Evolutionary conservation across 2,329 filamentous ascomycete species (phyloP).

Genomic region (Cordyceps javanica): DNA sequence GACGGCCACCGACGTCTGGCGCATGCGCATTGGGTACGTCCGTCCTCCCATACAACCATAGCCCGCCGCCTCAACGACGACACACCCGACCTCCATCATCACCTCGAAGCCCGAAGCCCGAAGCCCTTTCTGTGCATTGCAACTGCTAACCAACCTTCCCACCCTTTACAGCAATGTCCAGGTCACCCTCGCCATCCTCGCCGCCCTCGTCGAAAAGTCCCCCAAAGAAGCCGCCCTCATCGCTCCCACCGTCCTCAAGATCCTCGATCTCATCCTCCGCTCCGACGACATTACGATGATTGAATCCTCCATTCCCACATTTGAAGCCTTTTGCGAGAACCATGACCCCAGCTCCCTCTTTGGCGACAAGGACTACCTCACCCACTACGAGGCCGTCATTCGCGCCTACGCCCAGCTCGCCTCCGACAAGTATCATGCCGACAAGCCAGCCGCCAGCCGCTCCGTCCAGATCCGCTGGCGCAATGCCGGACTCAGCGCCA

Average conservation of each 20-base stretch:
- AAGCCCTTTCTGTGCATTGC: no score
- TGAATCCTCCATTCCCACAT: slow-evolving; percentile 80
- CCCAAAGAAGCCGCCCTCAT: slow-evolving; percentile 87
- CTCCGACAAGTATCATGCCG: slow-evolving; percentile 50
- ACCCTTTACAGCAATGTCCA: slow-evolving; percentile 70
- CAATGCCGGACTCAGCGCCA: slow-evolving; percentile 66
- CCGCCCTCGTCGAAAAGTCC: slow-evolving; percentile 86
- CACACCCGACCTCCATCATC: background rate
- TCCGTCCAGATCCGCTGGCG: slow-evolving; percentile 75
- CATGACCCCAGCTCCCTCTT: slow-evolving; percentile 81
- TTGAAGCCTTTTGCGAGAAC: slow-evolving; percentile 81
- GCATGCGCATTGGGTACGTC: slow-evolving; percentile 73
- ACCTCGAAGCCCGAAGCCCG: background rate
- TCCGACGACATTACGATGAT: slow-evolving; percentile 89
- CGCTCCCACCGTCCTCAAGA: slow-evolving; percentile 74
- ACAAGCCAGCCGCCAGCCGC: slow-evolving; percentile 54
- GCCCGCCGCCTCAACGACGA: no score
- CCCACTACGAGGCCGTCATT: slow-evolving; percentile 77
- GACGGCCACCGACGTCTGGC: slow-evolving; percentile 86
- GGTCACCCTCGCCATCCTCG: slow-evolving; percentile 88
- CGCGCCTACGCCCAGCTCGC: slow-evolving; percentile 74
- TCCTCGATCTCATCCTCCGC: slow-evolving; percentile 74
- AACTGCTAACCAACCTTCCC: slow-evolving; percentile 5
- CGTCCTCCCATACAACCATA: slow-evolving; percentile 22
- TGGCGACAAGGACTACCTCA: slow-evolving; percentile 77